Conservation (phyloP, 2,329 filamentous ascomycete species). For the Blastomyces percursus region DNA sequence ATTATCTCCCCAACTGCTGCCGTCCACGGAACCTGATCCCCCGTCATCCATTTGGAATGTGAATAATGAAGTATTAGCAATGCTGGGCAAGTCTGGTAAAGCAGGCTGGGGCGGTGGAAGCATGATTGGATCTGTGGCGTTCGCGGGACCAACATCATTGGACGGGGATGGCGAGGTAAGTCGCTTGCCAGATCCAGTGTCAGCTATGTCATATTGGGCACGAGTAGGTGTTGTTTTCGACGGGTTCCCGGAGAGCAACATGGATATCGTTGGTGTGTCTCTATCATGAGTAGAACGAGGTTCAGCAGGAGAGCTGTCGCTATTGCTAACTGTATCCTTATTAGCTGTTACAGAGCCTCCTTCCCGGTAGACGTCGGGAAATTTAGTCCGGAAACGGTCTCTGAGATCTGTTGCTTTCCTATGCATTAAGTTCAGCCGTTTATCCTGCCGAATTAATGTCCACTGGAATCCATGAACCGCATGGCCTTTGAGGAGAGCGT, state of each 20-base stretch:
- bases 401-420: constrained; percentile 49
- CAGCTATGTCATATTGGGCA: not conserved
- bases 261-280: not conserved
- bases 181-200: not conserved
- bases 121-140: constrained; percentile 22
- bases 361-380: constrained; percentile 45
- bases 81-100: constrained; percentile 10
- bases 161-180: not conserved
- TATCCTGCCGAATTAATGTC: constrained; percentile 49
- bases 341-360: constrained; percentile 32
- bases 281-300: not conserved
- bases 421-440: constrained; percentile 39
- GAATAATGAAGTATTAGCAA: constrained; percentile 14
- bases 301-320: not conserved
- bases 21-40: constrained; percentile 11
- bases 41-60: constrained; percentile 27
- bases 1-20: constrained; percentile 27
- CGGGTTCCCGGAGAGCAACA: not conserved
- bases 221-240: not conserved
- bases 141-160: not conserved
- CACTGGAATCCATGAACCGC: constrained; percentile 49
- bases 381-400: constrained; percentile 51
- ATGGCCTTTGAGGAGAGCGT: constrained; percentile 48
- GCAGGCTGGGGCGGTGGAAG: constrained; percentile 24
- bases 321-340: constrained; percentile 11